A percentile compares a stretch with the other conserved stretches of the same genome.
phyloP scores from a whole-genome alignment of 1,284 basidiomycete genomes.

The Ceratobasidium sp. region DNA sequence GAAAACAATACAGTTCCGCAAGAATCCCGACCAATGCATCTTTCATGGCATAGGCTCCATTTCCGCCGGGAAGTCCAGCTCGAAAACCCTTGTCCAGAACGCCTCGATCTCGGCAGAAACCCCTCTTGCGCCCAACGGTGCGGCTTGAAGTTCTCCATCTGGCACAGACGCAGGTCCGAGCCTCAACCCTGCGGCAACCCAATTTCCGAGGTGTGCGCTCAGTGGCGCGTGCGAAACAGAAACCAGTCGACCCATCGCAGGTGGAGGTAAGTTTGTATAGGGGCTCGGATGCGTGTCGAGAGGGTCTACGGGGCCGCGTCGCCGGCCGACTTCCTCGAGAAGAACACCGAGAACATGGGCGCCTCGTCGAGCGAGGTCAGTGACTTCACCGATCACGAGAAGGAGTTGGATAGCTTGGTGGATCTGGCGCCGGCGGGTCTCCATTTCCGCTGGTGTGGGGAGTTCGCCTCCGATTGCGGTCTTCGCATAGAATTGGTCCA shows the following conservation, averaged over 20 bases:
- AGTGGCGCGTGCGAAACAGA: not conserved
- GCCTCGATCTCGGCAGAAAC: constrained; percentile 13
- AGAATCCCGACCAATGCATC: not conserved
- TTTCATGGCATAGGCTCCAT: not conserved
- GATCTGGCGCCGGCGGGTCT: constrained; percentile 37
- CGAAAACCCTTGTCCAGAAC: constrained; percentile 36
- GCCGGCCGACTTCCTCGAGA: constrained; percentile 19
- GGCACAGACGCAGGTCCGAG: constrained; percentile 6
- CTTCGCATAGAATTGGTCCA: constrained; percentile 39
- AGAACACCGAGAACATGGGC: constrained; percentile 29
- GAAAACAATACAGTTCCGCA: not conserved
- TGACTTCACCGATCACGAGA: constrained; percentile 15
- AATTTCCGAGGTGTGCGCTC: not conserved
- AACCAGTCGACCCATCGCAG: constrained; percentile 9
- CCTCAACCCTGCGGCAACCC: constrained; percentile 13
- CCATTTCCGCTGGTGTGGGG: constrained; percentile 30
- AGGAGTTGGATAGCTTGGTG: constrained; percentile 32
- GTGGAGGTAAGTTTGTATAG: constrained; percentile 1
- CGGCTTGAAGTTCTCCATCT: constrained; percentile 21
- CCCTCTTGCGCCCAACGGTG: constrained; percentile 20
- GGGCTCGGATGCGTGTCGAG: constrained; percentile 9
- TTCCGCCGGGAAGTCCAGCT: constrained; percentile 27
- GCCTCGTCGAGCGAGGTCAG: constrained; percentile 20
- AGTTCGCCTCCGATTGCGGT: constrained; percentile 26
- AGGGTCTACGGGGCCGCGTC: not conserved